phyloP scores from a whole-genome alignment of 345 rosid species.

The Sonneratia caseolaris region DNA sequence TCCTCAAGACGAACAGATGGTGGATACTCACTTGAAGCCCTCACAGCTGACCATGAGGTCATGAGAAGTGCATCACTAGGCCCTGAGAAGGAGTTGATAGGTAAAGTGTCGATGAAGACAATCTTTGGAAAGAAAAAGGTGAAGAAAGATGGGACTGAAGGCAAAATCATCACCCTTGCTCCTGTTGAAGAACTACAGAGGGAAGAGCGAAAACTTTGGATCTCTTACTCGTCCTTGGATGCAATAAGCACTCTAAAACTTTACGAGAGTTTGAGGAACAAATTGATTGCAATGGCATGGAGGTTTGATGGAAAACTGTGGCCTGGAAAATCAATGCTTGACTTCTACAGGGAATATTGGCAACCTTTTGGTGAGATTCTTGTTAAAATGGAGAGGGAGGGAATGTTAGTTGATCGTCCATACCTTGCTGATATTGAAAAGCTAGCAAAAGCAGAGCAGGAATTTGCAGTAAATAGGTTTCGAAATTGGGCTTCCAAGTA shows the following conservation, averaged over 20 bases:
- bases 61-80: conserved; percentile 31
- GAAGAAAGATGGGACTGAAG: conserved; percentile 88
- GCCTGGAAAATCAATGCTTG: conserved; percentile 46
- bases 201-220: conserved; percentile 66
- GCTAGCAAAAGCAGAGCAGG: conserved; percentile 79
- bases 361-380: conserved; percentile 82
- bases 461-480: conserved; percentile 56
- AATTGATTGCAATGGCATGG: conserved; percentile 49
- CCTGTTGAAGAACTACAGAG: conserved; percentile 85
- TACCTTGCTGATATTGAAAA: conserved; percentile 79
- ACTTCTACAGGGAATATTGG: conserved; percentile 73
- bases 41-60: conserved; percentile 57
- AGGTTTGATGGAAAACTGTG: conserved; percentile 37
- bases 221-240: conserved; percentile 88
- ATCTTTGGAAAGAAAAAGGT: conserved; percentile 72
- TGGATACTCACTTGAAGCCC: conserved; percentile 96
- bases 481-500: conserved; percentile 81
- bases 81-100: conserved; percentile 47
- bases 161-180: conserved; percentile 52
- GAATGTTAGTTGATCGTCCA: conserved; percentile 76
- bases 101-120: conserved; percentile 86
- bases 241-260: conserved; percentile 82
- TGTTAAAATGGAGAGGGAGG: conserved; percentile 82
- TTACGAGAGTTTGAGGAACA: conserved; percentile 55
- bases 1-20: conserved; percentile 66